phyloP scores from a whole-genome alignment of 768 basidiomycete genomes.

The Suillus hirtellus region DNA sequence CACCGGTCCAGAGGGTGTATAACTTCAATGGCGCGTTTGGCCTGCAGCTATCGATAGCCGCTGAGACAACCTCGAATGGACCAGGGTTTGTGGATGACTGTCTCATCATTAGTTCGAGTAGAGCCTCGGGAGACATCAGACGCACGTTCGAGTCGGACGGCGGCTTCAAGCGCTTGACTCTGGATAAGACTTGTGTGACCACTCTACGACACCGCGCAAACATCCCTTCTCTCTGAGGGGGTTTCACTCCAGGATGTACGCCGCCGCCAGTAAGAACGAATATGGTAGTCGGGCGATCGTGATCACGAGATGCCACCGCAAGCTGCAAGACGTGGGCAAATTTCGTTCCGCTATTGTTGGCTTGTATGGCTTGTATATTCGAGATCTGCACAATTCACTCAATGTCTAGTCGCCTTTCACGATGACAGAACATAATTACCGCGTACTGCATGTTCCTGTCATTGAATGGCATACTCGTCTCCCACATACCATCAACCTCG shows the following conservation, averaged over 20 bases:
- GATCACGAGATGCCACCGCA: conserved; percentile 38
- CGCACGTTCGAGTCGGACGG: conserved; percentile 11
- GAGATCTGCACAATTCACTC: conserved; percentile 31
- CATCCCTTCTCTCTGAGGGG: background rate
- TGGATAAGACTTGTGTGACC: background rate
- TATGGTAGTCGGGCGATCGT: conserved; percentile 43
- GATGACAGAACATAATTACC: conserved; percentile 25
- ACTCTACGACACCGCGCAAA: background rate
- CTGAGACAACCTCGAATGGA: conserved; percentile 20
- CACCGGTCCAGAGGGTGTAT: conserved; percentile 61
- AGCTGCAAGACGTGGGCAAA: conserved; percentile 40
- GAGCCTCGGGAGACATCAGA: background rate
- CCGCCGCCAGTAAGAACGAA: conserved; percentile 64
- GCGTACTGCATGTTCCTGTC: conserved; percentile 35
- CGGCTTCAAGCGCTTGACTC: background rate
- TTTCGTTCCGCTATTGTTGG: conserved; percentile 52
- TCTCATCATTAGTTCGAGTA: background rate
- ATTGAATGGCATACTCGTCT: conserved; percentile 33
- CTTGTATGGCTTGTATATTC: conserved; percentile 41
- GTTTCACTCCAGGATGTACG: conserved; percentile 22
- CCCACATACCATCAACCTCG: conserved; percentile 35
- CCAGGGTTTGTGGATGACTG: conserved; percentile 21
- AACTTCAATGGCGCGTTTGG: conserved; percentile 42
- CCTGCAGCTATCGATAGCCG: conserved; percentile 34
- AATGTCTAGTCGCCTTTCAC: conserved; percentile 14